Evolutionary conservation across 805 yeast species (phyloP).

Genomic region (Saturnispora mendoncae): DNA sequence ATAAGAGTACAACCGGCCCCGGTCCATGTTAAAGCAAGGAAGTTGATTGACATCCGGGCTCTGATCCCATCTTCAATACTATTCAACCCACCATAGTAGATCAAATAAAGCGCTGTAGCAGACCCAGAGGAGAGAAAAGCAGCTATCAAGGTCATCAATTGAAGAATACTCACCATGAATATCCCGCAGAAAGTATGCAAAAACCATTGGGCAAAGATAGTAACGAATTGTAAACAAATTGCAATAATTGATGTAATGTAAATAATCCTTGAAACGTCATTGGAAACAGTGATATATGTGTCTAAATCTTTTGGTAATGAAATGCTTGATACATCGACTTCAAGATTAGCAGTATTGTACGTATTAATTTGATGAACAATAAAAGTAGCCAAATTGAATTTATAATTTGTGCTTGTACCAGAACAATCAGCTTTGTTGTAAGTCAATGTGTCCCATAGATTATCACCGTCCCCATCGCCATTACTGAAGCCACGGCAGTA

Average conservation of each 20-base stretch:
- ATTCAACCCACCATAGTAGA: not conserved
- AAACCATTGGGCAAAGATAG: slow-evolving; percentile 34
- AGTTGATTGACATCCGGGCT: not conserved
- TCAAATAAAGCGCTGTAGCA: slow-evolving; percentile 49
- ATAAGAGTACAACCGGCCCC: not conserved
- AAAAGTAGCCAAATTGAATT: slow-evolving; percentile 42
- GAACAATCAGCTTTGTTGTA: slow-evolving; percentile 39
- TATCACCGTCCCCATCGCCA: slow-evolving; percentile 26
- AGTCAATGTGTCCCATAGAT: slow-evolving; percentile 13
- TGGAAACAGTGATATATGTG: slow-evolving; percentile 36
- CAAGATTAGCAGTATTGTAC: slow-evolving; percentile 7
- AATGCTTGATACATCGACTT: slow-evolving; percentile 23
- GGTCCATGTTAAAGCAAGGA: not conserved
- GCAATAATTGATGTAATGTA: slow-evolving; percentile 47
- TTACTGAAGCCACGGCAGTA: slow-evolving; percentile 34
- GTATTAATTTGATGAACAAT: slow-evolving; percentile 12
- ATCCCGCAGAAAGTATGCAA: slow-evolving; percentile 18
- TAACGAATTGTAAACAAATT: slow-evolving; percentile 35
- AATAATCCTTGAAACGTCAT: slow-evolving; percentile 45
- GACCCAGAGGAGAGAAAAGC: slow-evolving; percentile 15
- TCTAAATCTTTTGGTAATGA: slow-evolving; percentile 47
- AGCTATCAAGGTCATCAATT: slow-evolving; percentile 11
- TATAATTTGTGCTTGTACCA: slow-evolving; percentile 44
- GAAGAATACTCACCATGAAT: slow-evolving; percentile 23
- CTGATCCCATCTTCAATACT: not conserved